Conservation (phyloP, 176 grass and related monocot species). For the Themeda triandra region DNA sequence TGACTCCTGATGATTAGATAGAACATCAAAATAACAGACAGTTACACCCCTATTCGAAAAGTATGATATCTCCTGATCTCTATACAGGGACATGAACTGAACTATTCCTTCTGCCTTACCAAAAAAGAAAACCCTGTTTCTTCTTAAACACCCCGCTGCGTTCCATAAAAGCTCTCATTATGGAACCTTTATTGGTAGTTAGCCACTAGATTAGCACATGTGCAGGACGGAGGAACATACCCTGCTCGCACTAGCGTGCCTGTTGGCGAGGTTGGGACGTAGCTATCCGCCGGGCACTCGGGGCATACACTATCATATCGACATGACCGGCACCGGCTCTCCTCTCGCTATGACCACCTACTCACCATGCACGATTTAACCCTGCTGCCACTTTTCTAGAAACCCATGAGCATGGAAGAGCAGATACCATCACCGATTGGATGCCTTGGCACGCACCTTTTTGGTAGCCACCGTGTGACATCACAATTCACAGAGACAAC, state of each 20-base stretch:
- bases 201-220: background rate
- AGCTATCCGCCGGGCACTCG: constrained; percentile 12
- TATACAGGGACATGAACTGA: background rate
- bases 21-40: background rate
- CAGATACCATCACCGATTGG: background rate
- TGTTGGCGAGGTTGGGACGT: constrained; percentile 17
- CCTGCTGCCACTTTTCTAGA: constrained; percentile 3
- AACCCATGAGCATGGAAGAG: background rate
- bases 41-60: background rate
- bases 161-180: background rate
- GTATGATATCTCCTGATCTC: background rate
- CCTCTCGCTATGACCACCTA: constrained; percentile 5
- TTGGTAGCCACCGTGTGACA: background rate
- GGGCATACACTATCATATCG: constrained; percentile 6
- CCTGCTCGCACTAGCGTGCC: too few relatives aligned
- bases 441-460: background rate
- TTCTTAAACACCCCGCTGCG: too few relatives aligned
- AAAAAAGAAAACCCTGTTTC: too few relatives aligned
- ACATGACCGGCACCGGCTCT: constrained; percentile 13
- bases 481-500: background rate
- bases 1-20: background rate
- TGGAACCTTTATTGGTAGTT: background rate
- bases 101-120: too few relatives aligned
- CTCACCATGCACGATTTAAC: constrained; percentile 32
- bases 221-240: background rate